A percentile compares a stretch with the other conserved stretches of the same genome.
These are phyloP conservation scores for Podospora conica DNA, from an alignment of 495 filamentous ascomycete species.

Conservation along the genomic window DNA sequence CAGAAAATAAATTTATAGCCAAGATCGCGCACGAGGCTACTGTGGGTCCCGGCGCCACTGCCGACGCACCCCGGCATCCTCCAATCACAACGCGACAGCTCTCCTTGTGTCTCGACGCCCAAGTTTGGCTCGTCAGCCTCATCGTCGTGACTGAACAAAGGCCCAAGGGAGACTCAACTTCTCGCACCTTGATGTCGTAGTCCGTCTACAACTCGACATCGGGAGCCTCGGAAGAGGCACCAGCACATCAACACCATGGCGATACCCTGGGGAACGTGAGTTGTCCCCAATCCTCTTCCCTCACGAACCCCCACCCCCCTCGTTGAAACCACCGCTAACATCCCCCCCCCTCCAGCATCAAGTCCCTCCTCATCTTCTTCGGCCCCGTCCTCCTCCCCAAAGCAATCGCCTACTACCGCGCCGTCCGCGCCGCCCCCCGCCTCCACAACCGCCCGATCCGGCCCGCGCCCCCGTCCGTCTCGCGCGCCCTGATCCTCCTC, in stretches of 20 bases:
- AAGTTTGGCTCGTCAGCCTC: not conserved
- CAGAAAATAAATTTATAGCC: not conserved
- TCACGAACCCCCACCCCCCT: not conserved
- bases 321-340: not conserved
- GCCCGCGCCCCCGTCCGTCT: slow-evolving; percentile 48
- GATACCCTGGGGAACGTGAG: slow-evolving; percentile 47
- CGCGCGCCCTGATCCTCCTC: slow-evolving; percentile 55
- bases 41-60: not conserved
- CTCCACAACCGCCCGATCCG: slow-evolving; percentile 50
- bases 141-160: not conserved
- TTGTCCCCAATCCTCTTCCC: not conserved
- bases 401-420: slow-evolving; percentile 63
- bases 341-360: slow-evolving; percentile 45
- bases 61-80: not conserved
- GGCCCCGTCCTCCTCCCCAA: slow-evolving; percentile 78
- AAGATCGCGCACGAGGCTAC: not conserved
- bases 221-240: slow-evolving; percentile 9
- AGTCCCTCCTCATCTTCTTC: slow-evolving; percentile 77
- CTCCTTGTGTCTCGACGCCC: not conserved
- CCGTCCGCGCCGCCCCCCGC: slow-evolving; percentile 42
- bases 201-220: not conserved
- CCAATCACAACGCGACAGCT: not conserved
- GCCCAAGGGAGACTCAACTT: not conserved
- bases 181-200: not conserved
- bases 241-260: slow-evolving; percentile 25